phyloP scores from a whole-genome alignment of 306 rosid genomes.

The Elaeagnus macrophylla region DNA sequence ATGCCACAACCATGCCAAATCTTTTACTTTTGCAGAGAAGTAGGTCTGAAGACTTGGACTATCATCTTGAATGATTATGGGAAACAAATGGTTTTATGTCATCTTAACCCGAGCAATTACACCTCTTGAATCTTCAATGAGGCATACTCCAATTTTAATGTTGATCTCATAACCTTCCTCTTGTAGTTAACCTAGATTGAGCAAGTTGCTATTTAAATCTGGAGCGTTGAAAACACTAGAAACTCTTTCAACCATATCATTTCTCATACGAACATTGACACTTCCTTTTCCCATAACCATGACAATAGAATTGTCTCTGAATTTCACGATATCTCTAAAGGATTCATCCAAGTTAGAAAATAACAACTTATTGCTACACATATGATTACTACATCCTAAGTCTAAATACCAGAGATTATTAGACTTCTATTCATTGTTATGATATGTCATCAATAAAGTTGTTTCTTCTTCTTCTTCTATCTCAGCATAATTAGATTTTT shows the following conservation, averaged over 20 bases:
- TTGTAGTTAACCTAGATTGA: not conserved
- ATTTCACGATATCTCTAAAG: not conserved
- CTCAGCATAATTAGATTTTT: not conserved
- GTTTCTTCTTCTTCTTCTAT: not conserved
- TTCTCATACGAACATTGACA: not conserved
- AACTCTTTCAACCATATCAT: not conserved
- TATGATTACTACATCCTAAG: too few relatives aligned
- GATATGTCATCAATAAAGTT: not conserved
- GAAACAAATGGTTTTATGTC: not conserved
- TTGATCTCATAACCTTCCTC: not conserved
- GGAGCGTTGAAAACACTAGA: not conserved
- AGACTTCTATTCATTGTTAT: not conserved
- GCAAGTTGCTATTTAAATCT: not conserved
- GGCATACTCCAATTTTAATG: not conserved
- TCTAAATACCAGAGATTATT: not conserved
- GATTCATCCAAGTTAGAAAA: not conserved
- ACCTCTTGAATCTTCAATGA: not conserved
- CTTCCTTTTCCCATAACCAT: constrained; percentile 1
- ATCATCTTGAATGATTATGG: not conserved
- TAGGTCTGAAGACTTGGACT: too few relatives aligned
- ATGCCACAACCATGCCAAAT: not conserved
- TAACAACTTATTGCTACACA: constrained; percentile 1
- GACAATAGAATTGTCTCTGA: not conserved
- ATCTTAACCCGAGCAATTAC: not conserved
- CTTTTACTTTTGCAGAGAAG: not conserved